A percentile compares a stretch with the other conserved stretches of the same genome.
Conservation (phyloP, 1,284 basidiomycete species). For the Xanthoconium separans region DNA sequence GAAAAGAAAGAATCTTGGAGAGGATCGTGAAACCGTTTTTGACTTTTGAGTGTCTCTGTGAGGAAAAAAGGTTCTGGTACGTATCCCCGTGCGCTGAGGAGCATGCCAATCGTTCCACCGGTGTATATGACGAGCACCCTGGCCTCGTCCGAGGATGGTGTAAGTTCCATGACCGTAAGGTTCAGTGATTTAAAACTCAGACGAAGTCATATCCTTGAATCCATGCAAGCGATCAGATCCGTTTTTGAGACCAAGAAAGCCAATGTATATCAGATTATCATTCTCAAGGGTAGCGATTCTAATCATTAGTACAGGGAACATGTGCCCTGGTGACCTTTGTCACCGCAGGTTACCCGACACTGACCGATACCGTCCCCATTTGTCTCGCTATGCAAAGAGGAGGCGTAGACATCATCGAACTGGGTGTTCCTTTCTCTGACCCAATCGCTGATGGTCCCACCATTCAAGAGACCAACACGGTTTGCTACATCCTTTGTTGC, state of each 20-base stretch:
- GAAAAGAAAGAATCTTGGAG: conserved; percentile 79
- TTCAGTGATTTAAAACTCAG: conserved; percentile 1
- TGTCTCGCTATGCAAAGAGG: conserved; percentile 91
- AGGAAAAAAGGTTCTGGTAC: conserved; percentile 87
- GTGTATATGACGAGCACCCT: conserved; percentile 82
- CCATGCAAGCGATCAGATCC: conserved; percentile 75
- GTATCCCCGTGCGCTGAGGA: conserved; percentile 76
- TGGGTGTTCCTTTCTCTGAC: conserved; percentile 96
- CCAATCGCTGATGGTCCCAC: conserved; percentile 92
- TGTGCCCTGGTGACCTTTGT: conserved; percentile 87
- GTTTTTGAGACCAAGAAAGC: conserved; percentile 74
- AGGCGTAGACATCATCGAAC: conserved; percentile 93
- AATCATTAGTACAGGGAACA: conserved; percentile 50
- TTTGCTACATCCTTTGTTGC: conserved; percentile 39
- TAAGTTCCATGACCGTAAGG: conserved; percentile 41
- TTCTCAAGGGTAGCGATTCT: conserved; percentile 1
- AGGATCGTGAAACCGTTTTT: conserved; percentile 85
- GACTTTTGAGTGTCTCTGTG: conserved; percentile 76
- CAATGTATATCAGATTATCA: conserved; percentile 47
- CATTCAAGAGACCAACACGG: conserved; percentile 92
- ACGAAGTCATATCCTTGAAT: conserved; percentile 8
- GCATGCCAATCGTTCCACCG: conserved; percentile 88
- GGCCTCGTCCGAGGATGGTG: conserved; percentile 62
- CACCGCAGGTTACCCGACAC: conserved; percentile 86
- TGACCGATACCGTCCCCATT: conserved; percentile 81